These are phyloP conservation scores for Tuber melanosporum DNA, from an alignment of 495 filamentous ascomycete genomes.

Conservation along the genomic window DNA sequence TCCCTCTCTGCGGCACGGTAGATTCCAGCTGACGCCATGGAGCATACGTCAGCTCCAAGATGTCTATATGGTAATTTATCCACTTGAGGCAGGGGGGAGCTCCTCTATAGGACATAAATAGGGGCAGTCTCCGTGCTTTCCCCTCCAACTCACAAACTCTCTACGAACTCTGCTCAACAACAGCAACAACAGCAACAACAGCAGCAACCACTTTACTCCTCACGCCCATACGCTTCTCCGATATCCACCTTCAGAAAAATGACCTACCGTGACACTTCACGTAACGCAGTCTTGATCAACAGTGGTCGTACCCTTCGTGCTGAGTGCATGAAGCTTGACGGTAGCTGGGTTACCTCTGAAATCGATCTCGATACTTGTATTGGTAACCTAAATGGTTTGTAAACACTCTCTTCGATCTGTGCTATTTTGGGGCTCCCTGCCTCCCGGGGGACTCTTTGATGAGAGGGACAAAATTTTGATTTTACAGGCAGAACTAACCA, in stretches of 20 bases:
- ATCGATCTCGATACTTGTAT: constrained; percentile 25
- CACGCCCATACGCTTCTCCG: constrained; percentile 2
- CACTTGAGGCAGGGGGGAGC: neutral
- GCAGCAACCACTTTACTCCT: neutral
- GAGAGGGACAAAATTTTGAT: neutral
- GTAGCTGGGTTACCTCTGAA: constrained; percentile 5
- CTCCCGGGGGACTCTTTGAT: neutral
- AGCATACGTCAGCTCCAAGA: neutral
- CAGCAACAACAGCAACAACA: neutral
- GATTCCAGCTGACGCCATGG: neutral
- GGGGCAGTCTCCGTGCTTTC: neutral
- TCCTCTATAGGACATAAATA: neutral
- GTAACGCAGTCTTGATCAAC: constrained; percentile 9
- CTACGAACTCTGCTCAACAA: neutral
- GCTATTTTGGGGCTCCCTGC: neutral
- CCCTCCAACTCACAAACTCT: neutral
- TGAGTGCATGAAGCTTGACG: constrained; percentile 9
- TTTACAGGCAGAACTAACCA: neutral
- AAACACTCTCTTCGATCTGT: neutral
- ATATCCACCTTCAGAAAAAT: neutral
- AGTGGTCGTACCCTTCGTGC: constrained; percentile 18
- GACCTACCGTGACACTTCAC: neutral
- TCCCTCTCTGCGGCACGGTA: neutral
- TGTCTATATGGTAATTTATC: neutral
- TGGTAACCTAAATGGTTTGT: constrained; percentile 32